A percentile compares a stretch with the other conserved stretches of the same genome.
Conservation (phyloP, 2,329 filamentous ascomycete species). For the Ascosphaera pollenicola region DNA sequence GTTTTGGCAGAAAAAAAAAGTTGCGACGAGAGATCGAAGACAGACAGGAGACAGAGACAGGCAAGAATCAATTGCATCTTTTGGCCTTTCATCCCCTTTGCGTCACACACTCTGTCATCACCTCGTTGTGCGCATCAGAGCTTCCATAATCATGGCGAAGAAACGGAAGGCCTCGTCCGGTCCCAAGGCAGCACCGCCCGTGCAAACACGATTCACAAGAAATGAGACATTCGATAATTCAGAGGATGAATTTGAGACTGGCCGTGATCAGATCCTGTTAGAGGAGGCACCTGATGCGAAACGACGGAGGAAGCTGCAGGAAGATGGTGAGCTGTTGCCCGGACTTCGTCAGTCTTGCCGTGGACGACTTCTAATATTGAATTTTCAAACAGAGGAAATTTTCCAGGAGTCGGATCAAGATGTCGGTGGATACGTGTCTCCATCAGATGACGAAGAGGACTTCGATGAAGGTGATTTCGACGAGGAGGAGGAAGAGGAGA, state of each 20-base stretch:
- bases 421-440: constrained; percentile 28
- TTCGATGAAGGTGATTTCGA: constrained; percentile 15
- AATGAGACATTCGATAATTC: constrained; percentile 72
- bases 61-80: neutral
- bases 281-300: constrained; percentile 65
- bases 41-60: neutral
- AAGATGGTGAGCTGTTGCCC: constrained; percentile 30
- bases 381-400: constrained; percentile 26
- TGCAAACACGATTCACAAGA: constrained; percentile 14
- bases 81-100: constrained; percentile 1
- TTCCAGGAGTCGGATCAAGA: constrained; percentile 41
- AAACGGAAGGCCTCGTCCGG: constrained; percentile 42
- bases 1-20: neutral
- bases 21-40: neutral
- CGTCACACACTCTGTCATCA: neutral
- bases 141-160: constrained; percentile 25
- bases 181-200: neutral
- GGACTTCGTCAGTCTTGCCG: neutral
- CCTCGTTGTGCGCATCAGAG: too few species aligned
- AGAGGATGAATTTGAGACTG: constrained; percentile 79
- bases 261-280: constrained; percentile 66
- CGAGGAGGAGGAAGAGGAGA: constrained; percentile 14
- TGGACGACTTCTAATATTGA: constrained; percentile 5
- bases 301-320: constrained; percentile 44
- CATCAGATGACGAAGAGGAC: constrained; percentile 21